A percentile compares a stretch with the other conserved stretches of the same genome.
These are phyloP conservation scores for Zygosaccharomyces gambellarensis DNA, from an alignment of 805 yeast genomes.

Conservation along the genomic window DNA sequence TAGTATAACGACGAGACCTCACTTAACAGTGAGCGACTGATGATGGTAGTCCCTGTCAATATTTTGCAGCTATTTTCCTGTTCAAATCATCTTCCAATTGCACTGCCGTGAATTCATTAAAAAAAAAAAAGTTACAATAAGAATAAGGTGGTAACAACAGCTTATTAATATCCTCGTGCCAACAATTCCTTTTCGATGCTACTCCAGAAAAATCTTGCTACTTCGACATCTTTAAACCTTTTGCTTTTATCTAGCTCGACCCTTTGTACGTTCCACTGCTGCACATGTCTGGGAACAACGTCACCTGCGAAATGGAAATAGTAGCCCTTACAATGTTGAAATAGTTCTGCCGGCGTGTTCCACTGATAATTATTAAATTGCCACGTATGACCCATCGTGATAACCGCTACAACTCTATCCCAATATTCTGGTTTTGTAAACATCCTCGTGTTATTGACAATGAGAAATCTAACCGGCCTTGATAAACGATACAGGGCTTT, in stretches of 20 bases:
- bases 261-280: slow-evolving; percentile 84
- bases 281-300: slow-evolving; percentile 64
- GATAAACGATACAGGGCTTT: slow-evolving; percentile 32
- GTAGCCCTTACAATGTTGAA: slow-evolving; percentile 81
- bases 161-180: slow-evolving; percentile 51
- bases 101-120: too few relatives aligned
- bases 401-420: slow-evolving; percentile 93
- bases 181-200: slow-evolving; percentile 69
- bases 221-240: slow-evolving; percentile 85
- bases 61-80: too few relatives aligned
- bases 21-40: too few relatives aligned
- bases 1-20: too few relatives aligned
- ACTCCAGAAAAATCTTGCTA: slow-evolving; percentile 81
- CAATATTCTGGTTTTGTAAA: slow-evolving; percentile 93
- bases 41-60: too few relatives aligned
- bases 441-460: slow-evolving; percentile 83
- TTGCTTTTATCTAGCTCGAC: slow-evolving; percentile 74
- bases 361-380: slow-evolving; percentile 86
- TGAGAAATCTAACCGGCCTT: slow-evolving; percentile 40
- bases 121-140: too few relatives aligned
- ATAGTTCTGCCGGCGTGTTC: slow-evolving; percentile 71
- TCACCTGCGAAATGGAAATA: slow-evolving; percentile 75
- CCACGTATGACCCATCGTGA: slow-evolving; percentile 98
- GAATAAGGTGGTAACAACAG: too few relatives aligned
- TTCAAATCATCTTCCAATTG: background rate